Conservation (phyloP, 2,329 filamentous ascomycete genomes). For the Orbilia ellipsospora region DNA sequence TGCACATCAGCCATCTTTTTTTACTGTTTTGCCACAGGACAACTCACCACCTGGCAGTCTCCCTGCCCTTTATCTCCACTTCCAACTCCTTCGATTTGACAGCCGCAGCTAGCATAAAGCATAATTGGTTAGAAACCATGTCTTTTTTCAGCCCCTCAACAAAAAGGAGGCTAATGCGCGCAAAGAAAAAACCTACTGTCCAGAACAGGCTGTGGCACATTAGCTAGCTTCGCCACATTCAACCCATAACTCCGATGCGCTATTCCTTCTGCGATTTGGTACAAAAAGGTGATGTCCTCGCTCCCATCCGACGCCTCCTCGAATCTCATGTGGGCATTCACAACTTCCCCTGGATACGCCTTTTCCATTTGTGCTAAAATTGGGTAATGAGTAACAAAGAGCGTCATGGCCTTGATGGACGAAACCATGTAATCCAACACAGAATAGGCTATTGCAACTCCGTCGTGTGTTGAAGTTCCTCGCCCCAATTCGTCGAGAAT, state of each 20-base stretch:
- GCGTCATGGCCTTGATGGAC: slow-evolving; percentile 78
- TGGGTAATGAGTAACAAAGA: slow-evolving; percentile 99
- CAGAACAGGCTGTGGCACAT: slow-evolving; percentile 79
- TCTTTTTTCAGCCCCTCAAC: slow-evolving; percentile 9
- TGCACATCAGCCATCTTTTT: slow-evolving; percentile 25
- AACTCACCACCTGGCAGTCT: slow-evolving; percentile 51
- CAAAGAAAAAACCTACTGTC: slow-evolving; percentile 63
- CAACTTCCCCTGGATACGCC: slow-evolving; percentile 73
- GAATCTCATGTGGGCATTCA: slow-evolving; percentile 96
- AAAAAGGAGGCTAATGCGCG: too few species aligned
- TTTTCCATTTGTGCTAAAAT: slow-evolving; percentile 78
- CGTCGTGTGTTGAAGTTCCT: slow-evolving; percentile 94
- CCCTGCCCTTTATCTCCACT: slow-evolving; percentile 69
- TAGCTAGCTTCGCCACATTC: slow-evolving; percentile 88
- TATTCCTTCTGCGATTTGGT: slow-evolving; percentile 89
- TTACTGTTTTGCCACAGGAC: slow-evolving; percentile 20
- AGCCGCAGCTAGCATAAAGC: slow-evolving; percentile 69
- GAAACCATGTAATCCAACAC: slow-evolving; percentile 86
- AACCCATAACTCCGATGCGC: slow-evolving; percentile 94
- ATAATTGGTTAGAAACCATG: slow-evolving; percentile 32
- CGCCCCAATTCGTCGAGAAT: slow-evolving; percentile 95
- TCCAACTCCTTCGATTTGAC: slow-evolving; percentile 84
- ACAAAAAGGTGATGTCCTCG: slow-evolving; percentile 89
- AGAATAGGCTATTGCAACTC: slow-evolving; percentile 92
- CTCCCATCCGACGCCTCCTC: slow-evolving; percentile 65